These are phyloP conservation scores for Zygoascus flipseniorum DNA, from an alignment of 805 yeast genomes.

Conservation along the genomic window DNA sequence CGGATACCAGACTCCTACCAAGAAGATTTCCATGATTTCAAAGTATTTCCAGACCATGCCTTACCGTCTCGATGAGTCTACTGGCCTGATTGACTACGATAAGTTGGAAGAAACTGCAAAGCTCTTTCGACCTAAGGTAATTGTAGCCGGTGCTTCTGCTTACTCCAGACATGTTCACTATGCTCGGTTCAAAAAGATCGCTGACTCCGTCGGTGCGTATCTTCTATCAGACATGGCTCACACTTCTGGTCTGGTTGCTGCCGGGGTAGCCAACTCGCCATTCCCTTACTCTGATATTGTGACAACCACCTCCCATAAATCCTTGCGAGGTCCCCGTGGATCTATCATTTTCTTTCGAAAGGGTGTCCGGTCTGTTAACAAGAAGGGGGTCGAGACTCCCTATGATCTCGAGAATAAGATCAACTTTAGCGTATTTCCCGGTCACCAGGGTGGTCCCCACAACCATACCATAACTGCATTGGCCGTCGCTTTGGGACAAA, in stretches of 20 bases:
- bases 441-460: slow-evolving; percentile 99
- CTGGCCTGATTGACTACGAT: slow-evolving; percentile 91
- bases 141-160: slow-evolving; percentile 97
- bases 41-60: slow-evolving; percentile 98
- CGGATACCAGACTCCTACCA: slow-evolving; percentile 87
- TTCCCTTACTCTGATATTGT: slow-evolving; percentile 91
- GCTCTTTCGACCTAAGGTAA: slow-evolving; percentile 86
- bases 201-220: slow-evolving; percentile 90
- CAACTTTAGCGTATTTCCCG: slow-evolving; percentile 97
- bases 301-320: slow-evolving; percentile 96
- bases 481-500: slow-evolving; percentile 92
- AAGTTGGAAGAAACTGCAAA: slow-evolving; percentile 71
- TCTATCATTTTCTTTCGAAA: slow-evolving; percentile 96
- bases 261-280: slow-evolving; percentile 89
- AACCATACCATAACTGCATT: slow-evolving; percentile 95
- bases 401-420: slow-evolving; percentile 87
- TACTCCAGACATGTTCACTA: slow-evolving; percentile 88
- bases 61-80: slow-evolving; percentile 74
- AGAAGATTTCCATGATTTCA: slow-evolving; percentile 85
- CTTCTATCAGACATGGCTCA: slow-evolving; percentile 95
- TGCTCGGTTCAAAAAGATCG: slow-evolving; percentile 80
- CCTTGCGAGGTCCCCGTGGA: slow-evolving; percentile 98
- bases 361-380: slow-evolving; percentile 73
- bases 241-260: slow-evolving; percentile 91
- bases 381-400: slow-evolving; percentile 75